phyloP scores from a whole-genome alignment of 129 eudicot genomes.

The Sambucus nigra region DNA sequence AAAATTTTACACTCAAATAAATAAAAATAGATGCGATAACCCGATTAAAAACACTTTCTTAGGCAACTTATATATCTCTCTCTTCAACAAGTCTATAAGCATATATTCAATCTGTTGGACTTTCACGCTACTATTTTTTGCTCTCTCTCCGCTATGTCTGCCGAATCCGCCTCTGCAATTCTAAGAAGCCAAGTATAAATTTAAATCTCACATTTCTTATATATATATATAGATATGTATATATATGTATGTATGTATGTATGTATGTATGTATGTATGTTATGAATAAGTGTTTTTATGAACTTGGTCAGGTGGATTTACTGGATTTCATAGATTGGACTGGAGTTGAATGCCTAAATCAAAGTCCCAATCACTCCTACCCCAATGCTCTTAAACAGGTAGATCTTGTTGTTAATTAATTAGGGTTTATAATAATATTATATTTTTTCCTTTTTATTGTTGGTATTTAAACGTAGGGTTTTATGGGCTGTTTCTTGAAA shows the following conservation, averaged over 20 bases:
- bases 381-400: slow-evolving; percentile 90
- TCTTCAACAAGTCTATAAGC: too few relatives aligned
- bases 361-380: slow-evolving; percentile 45
- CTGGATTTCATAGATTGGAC: slow-evolving; percentile 87
- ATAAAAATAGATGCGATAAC: too few relatives aligned
- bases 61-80: too few relatives aligned
- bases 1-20: too few relatives aligned
- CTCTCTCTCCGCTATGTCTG: slow-evolving; percentile 29
- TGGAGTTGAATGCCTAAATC: slow-evolving; percentile 89
- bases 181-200: slow-evolving; percentile 41
- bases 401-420: background rate
- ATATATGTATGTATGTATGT: background rate
- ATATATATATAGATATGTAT: too few relatives aligned
- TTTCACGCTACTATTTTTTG: too few relatives aligned
- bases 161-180: slow-evolving; percentile 61
- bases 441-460: too few relatives aligned
- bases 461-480: too few relatives aligned
- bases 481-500: too few relatives aligned
- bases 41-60: too few relatives aligned
- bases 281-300: background rate
- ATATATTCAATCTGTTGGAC: too few relatives aligned
- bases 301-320: slow-evolving; percentile 61
- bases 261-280: background rate
- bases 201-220: background rate
- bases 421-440: background rate